Percentiles rank a stretch among this genome's conserved stretches.
Conservation (phyloP, 805 yeast genomes). For the Kazachstania martiniae region DNA sequence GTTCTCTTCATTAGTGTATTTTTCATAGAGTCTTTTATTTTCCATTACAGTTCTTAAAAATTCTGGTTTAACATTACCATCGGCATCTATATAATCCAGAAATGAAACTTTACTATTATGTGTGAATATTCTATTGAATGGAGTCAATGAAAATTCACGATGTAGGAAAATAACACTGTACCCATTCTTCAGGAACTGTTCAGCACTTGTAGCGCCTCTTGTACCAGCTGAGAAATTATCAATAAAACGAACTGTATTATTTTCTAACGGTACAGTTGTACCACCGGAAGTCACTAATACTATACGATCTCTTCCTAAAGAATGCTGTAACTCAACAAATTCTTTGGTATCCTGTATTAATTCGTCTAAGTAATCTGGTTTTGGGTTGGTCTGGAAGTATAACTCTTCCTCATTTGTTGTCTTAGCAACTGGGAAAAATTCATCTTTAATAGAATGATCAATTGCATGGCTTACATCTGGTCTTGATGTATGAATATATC, state of each 20-base stretch:
- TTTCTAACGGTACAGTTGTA: slow-evolving; percentile 94
- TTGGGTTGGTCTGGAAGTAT: slow-evolving; percentile 60
- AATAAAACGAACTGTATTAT: slow-evolving; percentile 91
- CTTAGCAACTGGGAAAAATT: slow-evolving; percentile 58
- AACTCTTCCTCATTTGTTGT: slow-evolving; percentile 52
- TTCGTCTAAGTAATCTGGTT: slow-evolving; percentile 64
- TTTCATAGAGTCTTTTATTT: slow-evolving; percentile 37
- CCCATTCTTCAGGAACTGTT: slow-evolving; percentile 71
- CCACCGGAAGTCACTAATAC: slow-evolving; percentile 94
- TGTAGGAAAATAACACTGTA: slow-evolving; percentile 90
- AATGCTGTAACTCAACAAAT: slow-evolving; percentile 49
- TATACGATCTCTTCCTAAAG: slow-evolving; percentile 36
- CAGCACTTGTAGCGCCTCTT: slow-evolving; percentile 94
- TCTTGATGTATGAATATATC: slow-evolving; percentile 51
- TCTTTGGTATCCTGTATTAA: slow-evolving; percentile 44
- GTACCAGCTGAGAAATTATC: slow-evolving; percentile 98
- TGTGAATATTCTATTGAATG: slow-evolving; percentile 83
- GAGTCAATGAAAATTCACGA: slow-evolving; percentile 83
- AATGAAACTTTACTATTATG: slow-evolving; percentile 71
- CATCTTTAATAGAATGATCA: slow-evolving; percentile 60
- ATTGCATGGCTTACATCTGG: slow-evolving; percentile 69
- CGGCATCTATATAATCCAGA: slow-evolving; percentile 65
- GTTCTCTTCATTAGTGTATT: slow-evolving; percentile 19
- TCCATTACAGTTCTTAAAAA: slow-evolving; percentile 50
- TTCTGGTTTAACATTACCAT: slow-evolving; percentile 47